A percentile compares a stretch with the other conserved stretches of the same genome.
Conservation (phyloP, 805 yeast genomes). For the Metschnikowia sp. region DNA sequence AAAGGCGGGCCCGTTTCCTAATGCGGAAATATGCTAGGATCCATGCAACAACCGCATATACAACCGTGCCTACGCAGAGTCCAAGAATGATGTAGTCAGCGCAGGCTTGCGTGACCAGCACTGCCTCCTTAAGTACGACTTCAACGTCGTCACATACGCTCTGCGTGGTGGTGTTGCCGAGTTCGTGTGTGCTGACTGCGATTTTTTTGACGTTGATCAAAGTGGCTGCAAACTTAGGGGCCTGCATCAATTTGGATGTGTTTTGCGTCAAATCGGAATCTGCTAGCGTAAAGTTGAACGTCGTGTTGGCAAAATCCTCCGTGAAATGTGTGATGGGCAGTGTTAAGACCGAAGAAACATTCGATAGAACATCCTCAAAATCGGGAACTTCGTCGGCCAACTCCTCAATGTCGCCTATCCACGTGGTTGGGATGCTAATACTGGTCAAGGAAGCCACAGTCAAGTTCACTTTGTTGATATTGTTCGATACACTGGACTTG, state of each 20-base stretch:
- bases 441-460: conserved; percentile 24
- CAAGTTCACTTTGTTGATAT: conserved; percentile 50
- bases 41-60: conserved; percentile 3
- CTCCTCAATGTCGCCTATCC: conserved; percentile 53
- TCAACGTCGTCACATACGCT: conserved; percentile 5
- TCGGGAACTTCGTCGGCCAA: conserved; percentile 57
- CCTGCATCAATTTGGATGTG: neutral
- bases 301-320: neutral
- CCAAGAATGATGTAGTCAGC: conserved; percentile 5
- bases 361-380: conserved; percentile 60
- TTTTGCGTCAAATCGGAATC: neutral
- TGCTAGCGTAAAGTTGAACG: conserved; percentile 6
- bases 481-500: conserved; percentile 31
- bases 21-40: conserved; percentile 2
- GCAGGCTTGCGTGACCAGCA: neutral
- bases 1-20: conserved; percentile 3
- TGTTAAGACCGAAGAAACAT: conserved; percentile 51
- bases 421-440: conserved; percentile 61
- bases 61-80: conserved; percentile 2
- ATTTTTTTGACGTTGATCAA: neutral
- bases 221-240: neutral
- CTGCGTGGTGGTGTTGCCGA: neutral
- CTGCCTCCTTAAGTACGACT: neutral
- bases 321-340: conserved; percentile 4
- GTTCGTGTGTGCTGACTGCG: neutral